phyloP scores from a whole-genome alignment of 2,329 filamentous ascomycete species.

The Pestalotiopsis sp. region DNA sequence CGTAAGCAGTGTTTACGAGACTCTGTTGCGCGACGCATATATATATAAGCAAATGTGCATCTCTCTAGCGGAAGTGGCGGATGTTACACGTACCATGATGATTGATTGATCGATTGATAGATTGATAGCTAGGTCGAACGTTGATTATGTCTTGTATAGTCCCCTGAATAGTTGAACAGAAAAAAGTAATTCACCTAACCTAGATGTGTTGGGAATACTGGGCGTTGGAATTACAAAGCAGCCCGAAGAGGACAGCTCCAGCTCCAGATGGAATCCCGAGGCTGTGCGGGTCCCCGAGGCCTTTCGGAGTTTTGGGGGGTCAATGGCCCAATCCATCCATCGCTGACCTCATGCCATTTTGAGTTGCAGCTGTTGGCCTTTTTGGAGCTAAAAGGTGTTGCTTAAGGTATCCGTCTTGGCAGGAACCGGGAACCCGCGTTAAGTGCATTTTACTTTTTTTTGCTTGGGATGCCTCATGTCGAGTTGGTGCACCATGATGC shows the following conservation, averaged over 20 bases:
- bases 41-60: conserved; percentile 18
- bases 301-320: not conserved
- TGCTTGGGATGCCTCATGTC: not conserved
- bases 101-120: not conserved
- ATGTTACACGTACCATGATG: not conserved
- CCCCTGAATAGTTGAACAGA: not conserved
- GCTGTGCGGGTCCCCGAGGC: conserved; percentile 5
- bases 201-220: not conserved
- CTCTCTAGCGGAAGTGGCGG: not conserved
- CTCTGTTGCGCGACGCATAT: conserved; percentile 17
- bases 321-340: not conserved
- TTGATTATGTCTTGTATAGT: not conserved
- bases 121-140: not conserved
- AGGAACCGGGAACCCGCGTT: not conserved
- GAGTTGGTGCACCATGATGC: not conserved
- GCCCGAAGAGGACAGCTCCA: conserved; percentile 1
- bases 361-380: conserved; percentile 1
- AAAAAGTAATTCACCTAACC: not conserved
- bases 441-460: not conserved
- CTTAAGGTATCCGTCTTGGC: conserved; percentile 6
- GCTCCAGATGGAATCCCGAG: not conserved
- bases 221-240: conserved; percentile 2
- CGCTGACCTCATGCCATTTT: conserved; percentile 10
- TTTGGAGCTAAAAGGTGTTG: not conserved
- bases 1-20: conserved; percentile 66